Conservation (phyloP, 139 green algal genomes). For the Chlamydomonas sphaeroides region DNA sequence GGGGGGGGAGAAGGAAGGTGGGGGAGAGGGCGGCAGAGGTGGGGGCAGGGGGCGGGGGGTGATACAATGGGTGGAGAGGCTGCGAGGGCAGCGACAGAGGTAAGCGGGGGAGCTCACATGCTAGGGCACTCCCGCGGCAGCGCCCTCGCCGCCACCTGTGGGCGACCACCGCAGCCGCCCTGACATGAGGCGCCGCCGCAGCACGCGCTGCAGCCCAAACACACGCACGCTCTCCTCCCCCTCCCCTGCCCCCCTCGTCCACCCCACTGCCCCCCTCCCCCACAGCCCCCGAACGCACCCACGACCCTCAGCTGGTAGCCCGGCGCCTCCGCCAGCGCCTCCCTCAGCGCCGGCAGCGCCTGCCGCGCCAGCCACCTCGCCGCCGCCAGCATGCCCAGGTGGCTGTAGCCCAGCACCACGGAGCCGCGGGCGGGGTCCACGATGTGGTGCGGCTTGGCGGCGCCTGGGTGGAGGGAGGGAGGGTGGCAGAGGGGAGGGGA, state of each 20-base stretch:
- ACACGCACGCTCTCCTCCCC: neutral
- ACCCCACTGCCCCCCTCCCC: no score
- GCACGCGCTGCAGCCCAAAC: neutral
- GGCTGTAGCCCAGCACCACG: slow-evolving; percentile 83
- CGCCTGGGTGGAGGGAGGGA: slow-evolving; percentile 46
- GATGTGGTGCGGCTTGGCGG: slow-evolving; percentile 87
- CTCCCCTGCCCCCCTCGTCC: neutral
- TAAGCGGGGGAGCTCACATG: no score
- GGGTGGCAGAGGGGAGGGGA: no score
- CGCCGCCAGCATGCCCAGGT: slow-evolving; percentile 92
- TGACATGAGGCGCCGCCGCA: no score
- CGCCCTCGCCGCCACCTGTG: no score
- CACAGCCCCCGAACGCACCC: slow-evolving; percentile 44
- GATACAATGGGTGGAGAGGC: no score
- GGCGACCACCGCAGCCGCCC: no score
- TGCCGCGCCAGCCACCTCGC: slow-evolving; percentile 79
- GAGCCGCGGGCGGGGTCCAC: slow-evolving; percentile 57
- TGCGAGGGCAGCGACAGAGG: no score
- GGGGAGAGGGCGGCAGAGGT: no score
- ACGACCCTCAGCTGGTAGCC: slow-evolving; percentile 66
- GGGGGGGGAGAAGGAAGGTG: no score
- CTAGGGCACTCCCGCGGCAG: no score
- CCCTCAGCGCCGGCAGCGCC: slow-evolving; percentile 46
- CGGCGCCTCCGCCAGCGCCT: slow-evolving; percentile 64
- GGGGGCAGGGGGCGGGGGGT: no score